phyloP scores from a whole-genome alignment of 139 green algal species.

The Zygnema circumcarinatum region DNA sequence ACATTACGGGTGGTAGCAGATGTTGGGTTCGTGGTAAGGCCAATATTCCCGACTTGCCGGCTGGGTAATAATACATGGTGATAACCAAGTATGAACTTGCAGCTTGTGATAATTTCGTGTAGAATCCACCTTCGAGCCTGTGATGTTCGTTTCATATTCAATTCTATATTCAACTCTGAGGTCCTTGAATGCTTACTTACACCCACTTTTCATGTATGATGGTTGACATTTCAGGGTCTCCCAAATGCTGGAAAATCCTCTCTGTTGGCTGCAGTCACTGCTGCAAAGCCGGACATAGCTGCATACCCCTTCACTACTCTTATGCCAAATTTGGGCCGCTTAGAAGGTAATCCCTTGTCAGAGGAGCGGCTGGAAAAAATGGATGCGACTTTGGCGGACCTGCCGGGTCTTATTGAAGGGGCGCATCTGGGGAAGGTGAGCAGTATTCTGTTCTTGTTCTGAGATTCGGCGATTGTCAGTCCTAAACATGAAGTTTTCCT shows the following conservation, averaged over 20 bases:
- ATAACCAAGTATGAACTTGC: too few species aligned
- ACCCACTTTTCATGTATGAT: neutral
- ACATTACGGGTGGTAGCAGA: conserved; percentile 88
- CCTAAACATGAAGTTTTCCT: too few species aligned
- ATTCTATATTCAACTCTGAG: too few species aligned
- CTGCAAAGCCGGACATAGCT: conserved; percentile 81
- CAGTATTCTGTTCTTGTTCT: neutral
- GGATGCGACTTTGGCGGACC: conserved; percentile 67
- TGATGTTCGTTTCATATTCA: too few species aligned
- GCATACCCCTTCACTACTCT: conserved; percentile 95
- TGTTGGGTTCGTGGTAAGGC: conserved; percentile 82
- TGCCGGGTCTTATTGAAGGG: conserved; percentile 87
- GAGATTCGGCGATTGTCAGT: too few species aligned
- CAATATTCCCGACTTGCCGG: neutral
- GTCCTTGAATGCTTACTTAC: too few species aligned
- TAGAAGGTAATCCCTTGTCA: conserved; percentile 17
- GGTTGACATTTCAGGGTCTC: conserved; percentile 68
- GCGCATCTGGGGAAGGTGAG: conserved; percentile 64
- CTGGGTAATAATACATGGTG: neutral
- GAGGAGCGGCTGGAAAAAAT: conserved; percentile 19
- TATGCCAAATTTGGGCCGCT: conserved; percentile 89
- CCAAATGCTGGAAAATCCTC: conserved; percentile 87
- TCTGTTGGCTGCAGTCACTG: conserved; percentile 77
- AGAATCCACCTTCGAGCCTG: too few species aligned
- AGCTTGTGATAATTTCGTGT: too few species aligned